Conservation (phyloP, 768 basidiomycete species). For the Sporobolomyces roseus region DNA sequence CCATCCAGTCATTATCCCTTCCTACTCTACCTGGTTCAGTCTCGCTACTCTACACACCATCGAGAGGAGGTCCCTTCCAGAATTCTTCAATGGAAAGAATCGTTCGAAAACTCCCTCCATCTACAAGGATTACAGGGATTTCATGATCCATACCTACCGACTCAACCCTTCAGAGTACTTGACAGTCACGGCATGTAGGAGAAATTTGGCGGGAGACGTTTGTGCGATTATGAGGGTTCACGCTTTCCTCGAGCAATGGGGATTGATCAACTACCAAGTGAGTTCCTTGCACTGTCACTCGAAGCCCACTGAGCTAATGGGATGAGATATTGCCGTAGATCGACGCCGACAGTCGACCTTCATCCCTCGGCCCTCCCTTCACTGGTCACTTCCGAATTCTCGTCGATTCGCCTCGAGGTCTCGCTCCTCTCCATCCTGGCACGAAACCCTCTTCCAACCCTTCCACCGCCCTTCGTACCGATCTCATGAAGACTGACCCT, state of each 20-base stretch:
- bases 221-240: conserved; percentile 99
- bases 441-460: conserved; percentile 39
- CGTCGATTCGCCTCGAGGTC: conserved; percentile 90
- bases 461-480: conserved; percentile 27
- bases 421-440: conserved; percentile 77
- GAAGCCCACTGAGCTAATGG: no score
- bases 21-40: conserved; percentile 97
- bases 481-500: conserved; percentile 45
- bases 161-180: conserved; percentile 90
- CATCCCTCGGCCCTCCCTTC: conserved; percentile 90
- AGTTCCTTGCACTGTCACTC: conserved; percentile 33
- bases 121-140: conserved; percentile 99
- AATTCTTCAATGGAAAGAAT: conserved; percentile 96
- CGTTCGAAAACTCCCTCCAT: conserved; percentile 91
- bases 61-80: conserved; percentile 85
- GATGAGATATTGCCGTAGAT: conserved; percentile 58
- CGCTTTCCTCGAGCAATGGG: conserved; percentile 98
- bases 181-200: conserved; percentile 91
- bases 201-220: conserved; percentile 96
- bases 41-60: conserved; percentile 89
- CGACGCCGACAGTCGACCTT: conserved; percentile 91
- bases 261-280: conserved; percentile 97
- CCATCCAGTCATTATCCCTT: conserved; percentile 93
- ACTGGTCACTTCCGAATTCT: conserved; percentile 98
- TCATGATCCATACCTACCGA: conserved; percentile 98